phyloP scores from a whole-genome alignment of 352 stramenopile genomes.

The Phytophthora boehmeriae region DNA sequence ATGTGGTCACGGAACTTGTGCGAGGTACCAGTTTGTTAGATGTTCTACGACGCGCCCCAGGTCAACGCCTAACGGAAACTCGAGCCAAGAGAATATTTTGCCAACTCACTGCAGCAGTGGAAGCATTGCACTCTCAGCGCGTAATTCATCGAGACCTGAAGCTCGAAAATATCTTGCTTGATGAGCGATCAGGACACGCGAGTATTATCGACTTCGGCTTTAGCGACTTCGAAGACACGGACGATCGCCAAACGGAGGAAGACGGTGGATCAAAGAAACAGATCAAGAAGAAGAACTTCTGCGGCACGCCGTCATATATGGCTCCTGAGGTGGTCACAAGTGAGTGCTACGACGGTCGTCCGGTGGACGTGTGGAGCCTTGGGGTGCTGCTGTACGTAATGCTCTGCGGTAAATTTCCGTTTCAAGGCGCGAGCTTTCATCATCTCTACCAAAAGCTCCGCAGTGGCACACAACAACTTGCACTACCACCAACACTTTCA shows the following conservation, averaged over 20 bases:
- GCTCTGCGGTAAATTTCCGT: conserved; percentile 66
- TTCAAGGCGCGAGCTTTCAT: conserved; percentile 45
- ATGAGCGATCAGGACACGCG: conserved; percentile 29
- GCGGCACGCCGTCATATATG: conserved; percentile 81
- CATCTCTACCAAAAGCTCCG: conserved; percentile 41
- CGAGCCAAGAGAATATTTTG: conserved; percentile 47
- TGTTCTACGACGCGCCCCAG: conserved; percentile 32
- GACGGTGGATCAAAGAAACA: conserved; percentile 31
- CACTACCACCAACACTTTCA: conserved; percentile 38
- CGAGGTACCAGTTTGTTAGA: conserved; percentile 50
- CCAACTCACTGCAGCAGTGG: conserved; percentile 42
- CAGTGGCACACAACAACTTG: conserved; percentile 29
- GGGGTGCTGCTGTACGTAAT: conserved; percentile 74
- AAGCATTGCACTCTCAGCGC: conserved; percentile 51
- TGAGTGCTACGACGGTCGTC: conserved; percentile 59
- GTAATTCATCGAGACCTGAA: conserved; percentile 81
- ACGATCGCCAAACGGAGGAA: conserved; percentile 21
- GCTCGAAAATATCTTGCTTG: conserved; percentile 75
- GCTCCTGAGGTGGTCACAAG: conserved; percentile 70
- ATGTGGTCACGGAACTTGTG: conserved; percentile 63
- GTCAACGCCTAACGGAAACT: conserved; percentile 43
- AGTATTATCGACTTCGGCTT: conserved; percentile 80
- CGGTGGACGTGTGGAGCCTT: conserved; percentile 69
- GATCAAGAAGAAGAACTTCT: conserved; percentile 73
- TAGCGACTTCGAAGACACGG: conserved; percentile 50